Evolutionary conservation across 495 filamentous ascomycete genomes (phyloP).

Genomic region (Penicillium lividum): DNA sequence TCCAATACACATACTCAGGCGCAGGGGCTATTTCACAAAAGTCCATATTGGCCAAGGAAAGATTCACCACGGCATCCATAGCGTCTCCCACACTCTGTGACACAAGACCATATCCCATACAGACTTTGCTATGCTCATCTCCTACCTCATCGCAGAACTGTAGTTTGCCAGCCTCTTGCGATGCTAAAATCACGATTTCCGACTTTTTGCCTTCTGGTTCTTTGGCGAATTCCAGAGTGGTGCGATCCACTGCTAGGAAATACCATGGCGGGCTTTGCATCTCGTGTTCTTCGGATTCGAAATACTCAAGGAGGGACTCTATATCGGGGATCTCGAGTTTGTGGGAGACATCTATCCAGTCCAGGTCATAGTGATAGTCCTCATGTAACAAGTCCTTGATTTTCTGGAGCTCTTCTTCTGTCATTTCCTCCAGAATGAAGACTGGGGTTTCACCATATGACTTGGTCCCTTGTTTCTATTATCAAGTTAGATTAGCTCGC

Average conservation of each 20-base stretch:
- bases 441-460: not conserved
- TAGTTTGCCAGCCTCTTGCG: not conserved
- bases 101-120: not conserved
- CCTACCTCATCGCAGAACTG: not conserved
- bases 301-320: constrained; percentile 2
- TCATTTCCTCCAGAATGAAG: constrained; percentile 8
- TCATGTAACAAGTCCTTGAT: not conserved
- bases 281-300: constrained; percentile 2
- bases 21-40: not conserved
- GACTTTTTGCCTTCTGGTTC: not conserved
- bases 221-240: not conserved
- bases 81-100: not conserved
- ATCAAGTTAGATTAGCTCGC: not conserved
- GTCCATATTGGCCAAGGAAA: not conserved
- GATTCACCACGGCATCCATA: not conserved
- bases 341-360: constrained; percentile 4
- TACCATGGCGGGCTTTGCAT: not conserved
- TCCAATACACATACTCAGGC: constrained; percentile 3
- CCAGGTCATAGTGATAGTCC: not conserved
- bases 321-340: constrained; percentile 6
- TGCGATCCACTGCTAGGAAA: constrained; percentile 4
- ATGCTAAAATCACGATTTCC: not conserved
- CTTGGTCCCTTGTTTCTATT: constrained; percentile 1
- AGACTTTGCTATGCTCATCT: not conserved
- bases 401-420: constrained; percentile 2